These are phyloP conservation scores for Dactylellina drechsleri DNA, from an alignment of 2,329 filamentous ascomycete genomes.

Conservation along the genomic window DNA sequence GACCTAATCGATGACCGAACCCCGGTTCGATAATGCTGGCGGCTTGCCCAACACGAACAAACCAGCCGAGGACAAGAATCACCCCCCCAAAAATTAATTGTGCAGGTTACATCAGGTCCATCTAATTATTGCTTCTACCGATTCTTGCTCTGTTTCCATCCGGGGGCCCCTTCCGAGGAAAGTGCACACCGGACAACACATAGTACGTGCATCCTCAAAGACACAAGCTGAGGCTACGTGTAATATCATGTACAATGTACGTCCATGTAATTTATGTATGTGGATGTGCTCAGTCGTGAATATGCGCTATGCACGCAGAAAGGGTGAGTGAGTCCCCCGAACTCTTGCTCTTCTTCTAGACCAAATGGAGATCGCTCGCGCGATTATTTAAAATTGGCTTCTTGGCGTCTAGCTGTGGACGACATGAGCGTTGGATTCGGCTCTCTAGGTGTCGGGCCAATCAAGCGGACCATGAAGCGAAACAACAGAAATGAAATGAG, in stretches of 20 bases:
- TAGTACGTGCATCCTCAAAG: not conserved
- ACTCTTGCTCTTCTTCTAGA: not conserved
- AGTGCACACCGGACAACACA: not conserved
- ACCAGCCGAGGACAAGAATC: conserved; percentile 11
- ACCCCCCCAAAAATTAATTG: too few relatives aligned
- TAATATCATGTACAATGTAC: too few relatives aligned
- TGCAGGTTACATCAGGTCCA: too few relatives aligned
- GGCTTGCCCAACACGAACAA: conserved; percentile 13
- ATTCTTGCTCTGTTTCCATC: conserved; percentile 19
- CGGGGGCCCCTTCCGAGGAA: conserved; percentile 13
- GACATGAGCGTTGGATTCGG: too few relatives aligned
- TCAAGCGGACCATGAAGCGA: conserved; percentile 38
- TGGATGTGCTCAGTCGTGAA: too few relatives aligned
- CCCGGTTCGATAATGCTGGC: too few relatives aligned
- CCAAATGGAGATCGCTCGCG: conserved; percentile 21
- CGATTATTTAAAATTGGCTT: conserved; percentile 47
- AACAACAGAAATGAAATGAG: conserved; percentile 23
- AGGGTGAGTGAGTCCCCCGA: not conserved
- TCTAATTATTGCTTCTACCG: too few relatives aligned
- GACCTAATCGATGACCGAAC: too few relatives aligned
- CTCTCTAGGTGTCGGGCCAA: conserved; percentile 14
- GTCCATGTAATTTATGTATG: too few relatives aligned
- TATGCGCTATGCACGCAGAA: not conserved
- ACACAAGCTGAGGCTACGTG: not conserved
- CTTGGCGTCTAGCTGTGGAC: conserved; percentile 37